These are phyloP conservation scores for Trypanosomatidae sp. DNA, from an alignment of 208 protist species.

Conservation along the genomic window DNA sequence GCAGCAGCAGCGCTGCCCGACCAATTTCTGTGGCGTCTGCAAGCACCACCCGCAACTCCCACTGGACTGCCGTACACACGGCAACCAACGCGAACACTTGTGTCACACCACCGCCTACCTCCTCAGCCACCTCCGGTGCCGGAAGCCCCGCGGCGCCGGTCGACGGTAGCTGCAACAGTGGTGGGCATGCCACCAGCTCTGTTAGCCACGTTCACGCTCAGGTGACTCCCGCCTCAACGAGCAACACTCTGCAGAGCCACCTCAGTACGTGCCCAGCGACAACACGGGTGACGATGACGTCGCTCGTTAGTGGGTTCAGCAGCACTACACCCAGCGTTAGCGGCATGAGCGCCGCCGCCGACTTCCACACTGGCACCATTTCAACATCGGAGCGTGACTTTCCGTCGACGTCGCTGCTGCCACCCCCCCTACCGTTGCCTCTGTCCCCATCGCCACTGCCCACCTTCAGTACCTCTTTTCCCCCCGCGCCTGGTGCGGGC, in stretches of 20 bases:
- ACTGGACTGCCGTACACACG: constrained; percentile 34
- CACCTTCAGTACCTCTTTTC: background rate
- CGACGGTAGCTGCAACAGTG: background rate
- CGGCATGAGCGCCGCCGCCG: background rate
- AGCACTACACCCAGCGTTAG: background rate
- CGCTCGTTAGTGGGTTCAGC: background rate
- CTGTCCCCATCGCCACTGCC: background rate
- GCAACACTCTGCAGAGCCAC: background rate
- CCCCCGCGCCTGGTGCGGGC: background rate
- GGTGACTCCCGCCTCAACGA: background rate
- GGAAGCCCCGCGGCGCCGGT: background rate
- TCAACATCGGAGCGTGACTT: background rate
- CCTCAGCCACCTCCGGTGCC: constrained; percentile 5
- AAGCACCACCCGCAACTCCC: constrained; percentile 3
- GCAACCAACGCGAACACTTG: constrained; percentile 27
- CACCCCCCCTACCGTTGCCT: background rate
- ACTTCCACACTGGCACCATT: background rate
- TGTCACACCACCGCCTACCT: constrained; percentile 12
- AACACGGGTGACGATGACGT: background rate
- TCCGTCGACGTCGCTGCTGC: background rate
- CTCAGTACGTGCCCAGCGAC: background rate
- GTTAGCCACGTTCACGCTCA: background rate
- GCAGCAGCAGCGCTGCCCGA: background rate
- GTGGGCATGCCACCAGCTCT: background rate
- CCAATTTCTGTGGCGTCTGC: background rate